Evolutionary conservation across 2,329 filamentous ascomycete genomes (phyloP).

Genomic region (Zelopaecilomyces penicillatus): DNA sequence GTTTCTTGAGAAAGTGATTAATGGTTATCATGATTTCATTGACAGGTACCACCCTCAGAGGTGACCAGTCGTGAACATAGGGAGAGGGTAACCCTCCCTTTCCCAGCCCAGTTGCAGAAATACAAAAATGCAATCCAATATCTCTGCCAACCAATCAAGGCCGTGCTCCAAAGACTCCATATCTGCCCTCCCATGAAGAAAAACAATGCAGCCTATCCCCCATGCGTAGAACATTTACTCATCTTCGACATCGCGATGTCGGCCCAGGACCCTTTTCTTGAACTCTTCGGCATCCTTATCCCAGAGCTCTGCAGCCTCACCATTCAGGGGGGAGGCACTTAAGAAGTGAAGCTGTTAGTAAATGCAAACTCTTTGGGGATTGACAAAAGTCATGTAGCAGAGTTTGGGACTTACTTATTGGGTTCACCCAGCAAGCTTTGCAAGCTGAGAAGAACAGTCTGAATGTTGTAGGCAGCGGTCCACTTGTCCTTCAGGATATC

Average conservation of each 20-base stretch:
- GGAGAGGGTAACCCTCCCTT: slow-evolving; percentile 2
- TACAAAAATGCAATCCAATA: slow-evolving; percentile 24
- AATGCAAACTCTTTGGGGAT: background rate
- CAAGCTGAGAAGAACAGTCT: slow-evolving; percentile 83
- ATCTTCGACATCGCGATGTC: slow-evolving; percentile 57
- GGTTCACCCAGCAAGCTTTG: slow-evolving; percentile 94
- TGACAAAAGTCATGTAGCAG: background rate
- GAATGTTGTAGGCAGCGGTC: slow-evolving; percentile 95
- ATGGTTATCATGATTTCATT: slow-evolving; percentile 6
- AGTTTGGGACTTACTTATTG: slow-evolving; percentile 71
- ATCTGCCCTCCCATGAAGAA: slow-evolving; percentile 25
- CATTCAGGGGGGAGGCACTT: slow-evolving; percentile 89
- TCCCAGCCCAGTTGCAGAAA: slow-evolving; percentile 8
- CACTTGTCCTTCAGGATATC: slow-evolving; percentile 99
- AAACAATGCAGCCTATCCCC: slow-evolving; percentile 12
- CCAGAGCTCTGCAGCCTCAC: slow-evolving; percentile 93
- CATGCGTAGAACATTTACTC: slow-evolving; percentile 26
- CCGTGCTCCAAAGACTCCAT: slow-evolving; percentile 33
- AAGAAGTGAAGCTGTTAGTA: slow-evolving; percentile 11
- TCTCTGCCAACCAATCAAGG: slow-evolving; percentile 22
- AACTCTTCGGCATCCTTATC: slow-evolving; percentile 81
- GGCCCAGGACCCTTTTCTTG: slow-evolving; percentile 62
- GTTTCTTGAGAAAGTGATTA: slow-evolving; percentile 8
- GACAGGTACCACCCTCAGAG: slow-evolving; percentile 7
- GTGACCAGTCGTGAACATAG: slow-evolving; percentile 5